Evolutionary conservation across 345 rosid genomes (phyloP).

Genomic region (Salix koriyanagi): DNA sequence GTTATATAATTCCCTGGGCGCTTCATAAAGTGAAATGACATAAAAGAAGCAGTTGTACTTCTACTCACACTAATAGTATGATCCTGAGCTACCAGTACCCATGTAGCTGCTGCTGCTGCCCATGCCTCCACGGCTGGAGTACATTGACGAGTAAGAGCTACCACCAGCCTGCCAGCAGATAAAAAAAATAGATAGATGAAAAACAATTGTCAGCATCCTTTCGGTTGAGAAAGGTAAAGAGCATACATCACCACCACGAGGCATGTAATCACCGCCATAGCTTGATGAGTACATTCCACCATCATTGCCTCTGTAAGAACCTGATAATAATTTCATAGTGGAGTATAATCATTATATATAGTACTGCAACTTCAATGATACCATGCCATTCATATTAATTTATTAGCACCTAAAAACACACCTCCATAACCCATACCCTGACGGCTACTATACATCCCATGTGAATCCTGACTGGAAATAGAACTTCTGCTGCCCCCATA

Average conservation of each 20-base stretch:
- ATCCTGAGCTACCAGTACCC: slow-evolving; percentile 78
- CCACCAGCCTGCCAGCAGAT: slow-evolving; percentile 65
- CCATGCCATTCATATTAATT: slow-evolving; percentile 7
- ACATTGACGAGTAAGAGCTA: slow-evolving; percentile 79
- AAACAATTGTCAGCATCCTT: neutral
- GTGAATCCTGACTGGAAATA: slow-evolving; percentile 70
- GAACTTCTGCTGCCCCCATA: slow-evolving; percentile 82
- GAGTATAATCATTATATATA: neutral
- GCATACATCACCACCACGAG: slow-evolving; percentile 78
- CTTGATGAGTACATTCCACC: slow-evolving; percentile 76
- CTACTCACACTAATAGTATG: slow-evolving; percentile 75
- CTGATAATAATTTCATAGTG: slow-evolving; percentile 38
- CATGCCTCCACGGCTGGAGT: slow-evolving; percentile 66
- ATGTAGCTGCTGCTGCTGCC: slow-evolving; percentile 76
- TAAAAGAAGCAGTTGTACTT: slow-evolving; percentile 21
- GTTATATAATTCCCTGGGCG: slow-evolving; percentile 7
- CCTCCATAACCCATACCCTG: slow-evolving; percentile 83
- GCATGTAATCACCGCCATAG: slow-evolving; percentile 63
- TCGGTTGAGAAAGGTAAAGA: neutral
- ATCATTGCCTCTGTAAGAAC: slow-evolving; percentile 69
- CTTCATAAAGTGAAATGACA: slow-evolving; percentile 11
- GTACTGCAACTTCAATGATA: neutral
- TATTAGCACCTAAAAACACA: slow-evolving; percentile 22
- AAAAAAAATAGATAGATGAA: neutral
- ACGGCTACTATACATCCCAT: slow-evolving; percentile 68